These are phyloP conservation scores for Ulvella scutata DNA, from an alignment of 139 green algal species.

Conservation along the genomic window DNA sequence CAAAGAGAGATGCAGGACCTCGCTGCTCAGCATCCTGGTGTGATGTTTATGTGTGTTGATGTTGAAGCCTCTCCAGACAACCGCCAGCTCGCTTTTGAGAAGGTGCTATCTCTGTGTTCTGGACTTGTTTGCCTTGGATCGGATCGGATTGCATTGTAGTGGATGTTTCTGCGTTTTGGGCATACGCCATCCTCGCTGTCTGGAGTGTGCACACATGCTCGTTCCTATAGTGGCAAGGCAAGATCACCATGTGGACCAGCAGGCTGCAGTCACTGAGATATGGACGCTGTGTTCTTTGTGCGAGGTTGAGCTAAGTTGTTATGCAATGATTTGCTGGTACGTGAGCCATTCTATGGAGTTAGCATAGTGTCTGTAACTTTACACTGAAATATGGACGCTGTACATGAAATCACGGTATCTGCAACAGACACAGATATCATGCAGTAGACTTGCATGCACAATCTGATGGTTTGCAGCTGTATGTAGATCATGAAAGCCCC, in stretches of 20 bases:
- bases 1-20: slow-evolving; percentile 7
- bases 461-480: not conserved
- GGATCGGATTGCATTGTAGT: not conserved
- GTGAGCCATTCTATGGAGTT: not conserved
- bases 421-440: not conserved
- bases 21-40: slow-evolving; percentile 3
- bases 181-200: not conserved
- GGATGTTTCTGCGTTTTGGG: not conserved
- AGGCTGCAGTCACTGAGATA: not conserved
- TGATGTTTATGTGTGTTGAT: slow-evolving; percentile 25
- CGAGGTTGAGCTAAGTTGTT: no score
- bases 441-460: not conserved
- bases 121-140: no score
- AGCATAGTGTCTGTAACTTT: not conserved
- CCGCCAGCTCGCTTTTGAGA: slow-evolving; percentile 18
- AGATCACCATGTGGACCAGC: not conserved
- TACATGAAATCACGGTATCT: not conserved
- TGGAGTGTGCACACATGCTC: not conserved
- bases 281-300: no score
- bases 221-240: not conserved
- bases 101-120: slow-evolving; percentile 13
- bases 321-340: not conserved
- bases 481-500: not conserved
- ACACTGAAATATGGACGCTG: not conserved
- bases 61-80: slow-evolving; percentile 30